phyloP scores from a whole-genome alignment of 805 yeast genomes.

The Priceomyces haplophilus region DNA sequence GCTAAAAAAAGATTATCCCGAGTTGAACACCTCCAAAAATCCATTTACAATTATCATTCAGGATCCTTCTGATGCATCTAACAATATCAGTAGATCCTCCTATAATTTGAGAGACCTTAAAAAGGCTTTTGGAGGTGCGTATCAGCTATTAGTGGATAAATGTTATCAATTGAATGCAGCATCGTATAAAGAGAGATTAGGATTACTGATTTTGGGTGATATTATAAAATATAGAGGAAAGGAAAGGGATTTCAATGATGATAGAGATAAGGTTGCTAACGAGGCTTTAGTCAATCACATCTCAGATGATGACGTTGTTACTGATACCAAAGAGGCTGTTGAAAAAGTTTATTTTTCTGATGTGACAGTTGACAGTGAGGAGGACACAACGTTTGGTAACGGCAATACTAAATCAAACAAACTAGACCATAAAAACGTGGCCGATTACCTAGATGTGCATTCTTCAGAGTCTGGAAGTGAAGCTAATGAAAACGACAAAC shows the following conservation, averaged over 20 bases:
- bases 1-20: constrained; percentile 52
- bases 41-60: constrained; percentile 72
- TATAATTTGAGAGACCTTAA: constrained; percentile 76
- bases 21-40: constrained; percentile 48
- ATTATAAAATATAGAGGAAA: constrained; percentile 73
- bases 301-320: constrained; percentile 10
- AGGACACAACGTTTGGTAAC: constrained; percentile 8
- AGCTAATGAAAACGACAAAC: constrained; percentile 9
- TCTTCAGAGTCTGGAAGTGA: constrained; percentile 1
- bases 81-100: constrained; percentile 83
- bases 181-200: constrained; percentile 62
- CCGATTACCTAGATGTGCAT: constrained; percentile 4
- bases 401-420: constrained; percentile 1
- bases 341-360: constrained; percentile 45
- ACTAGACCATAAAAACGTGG: constrained; percentile 4
- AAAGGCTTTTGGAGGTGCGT: constrained; percentile 87
- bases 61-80: constrained; percentile 83
- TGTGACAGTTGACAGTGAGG: constrained; percentile 38
- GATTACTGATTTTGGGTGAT: constrained; percentile 74
- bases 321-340: constrained; percentile 32
- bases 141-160: constrained; percentile 66
- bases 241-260: constrained; percentile 74
- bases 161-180: constrained; percentile 72
- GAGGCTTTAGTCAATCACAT: constrained; percentile 46
- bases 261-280: constrained; percentile 59